Evolutionary conservation across 331 rosid genomes (phyloP).

Genomic region (Ulmus americana): DNA sequence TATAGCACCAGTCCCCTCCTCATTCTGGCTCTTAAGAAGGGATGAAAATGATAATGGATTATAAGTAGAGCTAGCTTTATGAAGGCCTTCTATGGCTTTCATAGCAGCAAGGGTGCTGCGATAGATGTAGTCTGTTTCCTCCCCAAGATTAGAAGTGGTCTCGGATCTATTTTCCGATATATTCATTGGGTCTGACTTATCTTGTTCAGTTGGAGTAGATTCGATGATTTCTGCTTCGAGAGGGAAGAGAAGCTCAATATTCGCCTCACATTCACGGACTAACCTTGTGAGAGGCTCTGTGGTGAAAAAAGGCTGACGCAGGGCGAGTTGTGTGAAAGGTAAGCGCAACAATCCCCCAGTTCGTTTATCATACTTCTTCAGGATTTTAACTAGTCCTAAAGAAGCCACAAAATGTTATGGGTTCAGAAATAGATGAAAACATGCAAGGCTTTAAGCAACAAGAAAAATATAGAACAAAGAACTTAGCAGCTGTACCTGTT

Average conservation of each 20-base stretch:
- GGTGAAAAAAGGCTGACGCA: conserved; percentile 76
- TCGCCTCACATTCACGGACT: conserved; percentile 80
- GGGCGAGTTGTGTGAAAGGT: conserved; percentile 74
- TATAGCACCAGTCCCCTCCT: conserved; percentile 62
- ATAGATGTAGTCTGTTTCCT: conserved; percentile 50
- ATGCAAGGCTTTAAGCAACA: neutral
- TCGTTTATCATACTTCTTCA: conserved; percentile 92
- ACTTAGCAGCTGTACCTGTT: conserved; percentile 13
- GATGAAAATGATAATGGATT: conserved; percentile 80
- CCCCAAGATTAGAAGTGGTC: conserved; percentile 53
- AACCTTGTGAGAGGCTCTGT: conserved; percentile 77
- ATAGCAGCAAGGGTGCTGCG: conserved; percentile 89
- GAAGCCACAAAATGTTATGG: conserved; percentile 27
- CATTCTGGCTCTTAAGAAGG: conserved; percentile 53
- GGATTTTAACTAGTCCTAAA: conserved; percentile 75
- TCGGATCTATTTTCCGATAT: conserved; percentile 22
- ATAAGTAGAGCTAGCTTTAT: conserved; percentile 75
- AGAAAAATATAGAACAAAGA: neutral
- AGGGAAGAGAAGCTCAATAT: conserved; percentile 90
- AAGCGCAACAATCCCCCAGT: conserved; percentile 73
- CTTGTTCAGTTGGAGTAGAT: conserved; percentile 35
- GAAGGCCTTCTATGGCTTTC: conserved; percentile 74
- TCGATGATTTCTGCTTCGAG: conserved; percentile 79
- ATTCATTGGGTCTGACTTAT: conserved; percentile 23
- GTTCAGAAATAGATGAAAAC: conserved; percentile 15